Base-by-base conservation (phyloP, 2,329 filamentous ascomycete species). In the Penicillium sp. region DNA sequence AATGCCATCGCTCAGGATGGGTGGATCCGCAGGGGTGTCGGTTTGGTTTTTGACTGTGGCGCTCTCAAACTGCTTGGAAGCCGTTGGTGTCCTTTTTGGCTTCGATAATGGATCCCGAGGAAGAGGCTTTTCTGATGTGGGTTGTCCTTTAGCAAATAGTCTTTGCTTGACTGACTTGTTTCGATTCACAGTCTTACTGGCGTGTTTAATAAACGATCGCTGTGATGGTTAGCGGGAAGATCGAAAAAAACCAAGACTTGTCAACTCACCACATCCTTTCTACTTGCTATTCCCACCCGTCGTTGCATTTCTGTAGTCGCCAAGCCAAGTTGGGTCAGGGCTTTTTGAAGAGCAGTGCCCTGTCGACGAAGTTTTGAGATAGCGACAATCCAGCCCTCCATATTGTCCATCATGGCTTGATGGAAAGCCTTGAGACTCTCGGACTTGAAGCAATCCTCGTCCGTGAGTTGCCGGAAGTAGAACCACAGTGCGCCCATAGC, bases 381-480 rank as follows among this genome's bases (percentile, higher is more conserved):
- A 7, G 91, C 91, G 55, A 87, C 85, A 56, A 87, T 85, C 93
- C 93, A 97, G 42, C 92, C 92, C 61, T 95, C 89, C 9, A 92
- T 88, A 65, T 97, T 97, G 34, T 90, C 90, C 67, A 89, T 88
- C 92, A 97, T 97, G 37, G 92, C 91, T 39, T 87, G 84, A 65
- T 89, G 94, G 20, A 96, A 90, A 45, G 89, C 86, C 35, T 82
- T 80, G 22, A 89, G 83, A 46, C 88, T 85, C 26, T 77, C 73
- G 16, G 82, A 77, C 50, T 81, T 75, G 54, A 85, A 81, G 72
- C 84, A 85, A 61, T 81, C 79, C 5, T 83, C 80, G 37, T 85
- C 78, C 44, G 84, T 81, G 58, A 95, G 83, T 34, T 84, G 79
- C 6, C 82, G 79, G 47, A 97, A 78, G 72, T 96, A 97, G 53